These are phyloP conservation scores for Penicillium verrucosum DNA, from an alignment of 2,329 filamentous ascomycete species.

Conservation along the genomic window DNA sequence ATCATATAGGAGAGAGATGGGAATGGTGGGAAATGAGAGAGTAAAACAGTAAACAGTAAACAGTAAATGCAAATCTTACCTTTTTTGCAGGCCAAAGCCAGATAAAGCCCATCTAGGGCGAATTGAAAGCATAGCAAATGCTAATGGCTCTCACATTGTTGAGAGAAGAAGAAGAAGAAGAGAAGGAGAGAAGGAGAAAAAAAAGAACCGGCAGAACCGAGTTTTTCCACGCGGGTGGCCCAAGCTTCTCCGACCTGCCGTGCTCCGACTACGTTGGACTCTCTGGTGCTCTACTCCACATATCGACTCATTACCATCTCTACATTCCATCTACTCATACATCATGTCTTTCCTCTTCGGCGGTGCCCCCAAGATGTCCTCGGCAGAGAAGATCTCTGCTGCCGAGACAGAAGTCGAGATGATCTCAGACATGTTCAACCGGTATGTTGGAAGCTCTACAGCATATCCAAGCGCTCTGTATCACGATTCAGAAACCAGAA, in stretches of 20 bases:
- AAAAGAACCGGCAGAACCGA: slow-evolving; percentile 19
- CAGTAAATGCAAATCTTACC: slow-evolving; percentile 33
- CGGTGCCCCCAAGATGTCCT: slow-evolving; percentile 76
- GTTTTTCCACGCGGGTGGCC: slow-evolving; percentile 24
- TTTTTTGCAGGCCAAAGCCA: slow-evolving; percentile 27
- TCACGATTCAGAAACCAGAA: background rate
- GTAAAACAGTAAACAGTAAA: background rate
- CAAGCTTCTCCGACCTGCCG: slow-evolving; percentile 27
- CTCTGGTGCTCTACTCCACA: background rate
- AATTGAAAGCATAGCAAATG: slow-evolving; percentile 39
- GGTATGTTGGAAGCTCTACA: slow-evolving; percentile 56
- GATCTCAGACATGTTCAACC: slow-evolving; percentile 96
- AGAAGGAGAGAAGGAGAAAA: slow-evolving; percentile 9
- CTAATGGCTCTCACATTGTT: slow-evolving; percentile 23
- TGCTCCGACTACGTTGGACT: slow-evolving; percentile 12
- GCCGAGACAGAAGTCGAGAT: slow-evolving; percentile 98
- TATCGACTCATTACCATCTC: slow-evolving; percentile 10
- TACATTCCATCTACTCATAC: slow-evolving; percentile 16
- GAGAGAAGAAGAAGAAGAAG: slow-evolving; percentile 7
- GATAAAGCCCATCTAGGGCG: slow-evolving; percentile 36
- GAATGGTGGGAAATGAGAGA: slow-evolving; percentile 1
- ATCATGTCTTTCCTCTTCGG: slow-evolving; percentile 73
- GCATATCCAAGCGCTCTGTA: background rate
- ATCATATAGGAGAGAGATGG: slow-evolving; percentile 35
- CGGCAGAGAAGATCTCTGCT: slow-evolving; percentile 93